Evolutionary conservation across 352 stramenopile species (phyloP).

Genomic region (Globisporangium nodosum): DNA sequence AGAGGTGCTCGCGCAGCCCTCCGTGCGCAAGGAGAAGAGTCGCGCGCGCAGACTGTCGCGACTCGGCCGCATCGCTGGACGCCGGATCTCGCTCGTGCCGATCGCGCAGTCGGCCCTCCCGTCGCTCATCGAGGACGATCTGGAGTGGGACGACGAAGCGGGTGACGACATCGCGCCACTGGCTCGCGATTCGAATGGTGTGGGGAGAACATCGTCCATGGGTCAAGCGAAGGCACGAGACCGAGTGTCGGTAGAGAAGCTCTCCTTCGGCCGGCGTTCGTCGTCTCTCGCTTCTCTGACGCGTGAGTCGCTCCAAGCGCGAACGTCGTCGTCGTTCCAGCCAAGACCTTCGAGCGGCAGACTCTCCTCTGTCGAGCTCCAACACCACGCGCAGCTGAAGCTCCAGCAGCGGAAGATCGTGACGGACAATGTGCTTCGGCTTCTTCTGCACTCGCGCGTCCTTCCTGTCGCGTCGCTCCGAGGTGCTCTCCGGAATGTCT

Average conservation of each 20-base stretch:
- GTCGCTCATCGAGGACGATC: constrained; percentile 35
- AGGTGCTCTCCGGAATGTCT: constrained; percentile 32
- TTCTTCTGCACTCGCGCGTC: constrained; percentile 41
- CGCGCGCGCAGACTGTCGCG: constrained; percentile 55
- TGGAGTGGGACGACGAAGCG: constrained; percentile 43
- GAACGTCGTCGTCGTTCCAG: background rate
- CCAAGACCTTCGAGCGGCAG: background rate
- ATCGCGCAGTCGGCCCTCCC: constrained; percentile 25
- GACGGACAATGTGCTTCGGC: constrained; percentile 28
- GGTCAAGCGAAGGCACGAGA: background rate
- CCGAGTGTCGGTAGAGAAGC: background rate
- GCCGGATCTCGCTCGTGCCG: constrained; percentile 41
- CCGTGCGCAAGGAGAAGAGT: constrained; percentile 49
- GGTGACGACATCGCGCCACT: constrained; percentile 18
- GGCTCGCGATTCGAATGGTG: background rate
- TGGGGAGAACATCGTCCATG: background rate
- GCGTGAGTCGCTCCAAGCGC: background rate
- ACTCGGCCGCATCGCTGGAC: constrained; percentile 41
- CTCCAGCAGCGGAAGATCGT: constrained; percentile 20
- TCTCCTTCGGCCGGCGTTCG: background rate
- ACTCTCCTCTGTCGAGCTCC: constrained; percentile 2
- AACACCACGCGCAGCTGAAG: constrained; percentile 1
- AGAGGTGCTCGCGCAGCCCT: constrained; percentile 55
- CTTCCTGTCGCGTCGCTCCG: constrained; percentile 28
- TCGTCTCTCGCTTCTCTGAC: constrained; percentile 4